Base-by-base conservation (phyloP, 2,329 filamentous ascomycete genomes). In the Fusarium veterinarium region DNA sequence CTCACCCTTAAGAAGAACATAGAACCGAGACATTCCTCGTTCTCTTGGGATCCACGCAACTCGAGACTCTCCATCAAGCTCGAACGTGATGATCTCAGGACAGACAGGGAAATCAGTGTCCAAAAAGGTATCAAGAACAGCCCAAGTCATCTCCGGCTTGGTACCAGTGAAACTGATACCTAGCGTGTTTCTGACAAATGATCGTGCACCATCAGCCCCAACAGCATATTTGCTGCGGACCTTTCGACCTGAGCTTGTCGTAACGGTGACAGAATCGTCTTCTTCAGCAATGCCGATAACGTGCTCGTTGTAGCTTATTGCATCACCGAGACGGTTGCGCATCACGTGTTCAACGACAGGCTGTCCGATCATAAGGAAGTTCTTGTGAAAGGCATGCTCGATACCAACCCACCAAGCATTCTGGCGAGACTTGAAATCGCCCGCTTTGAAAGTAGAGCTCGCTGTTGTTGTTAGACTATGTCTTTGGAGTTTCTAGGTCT, bases 251-350 rank as follows among this genome's bases (percentile, higher is more conserved):
- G 75, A 74, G 8, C 68, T 67, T 3, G 83, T 84, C 11, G 66
- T 72, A 67, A 83, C 31, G 76, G 83, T 14, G 78, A 84, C 61
- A 83, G 85, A 7, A 81, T 91, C 42, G 80, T 87, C 17, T 84
- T 92, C 48, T 81, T 94, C 46, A 87, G 89, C 3, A 87, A 94
- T 78, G 5, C 70, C 77, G 1, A 73, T 69, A 6, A 83, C 84
- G 4, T 78, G 78, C 45, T 85, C 83, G 20, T 77, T 75, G 64
- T 85, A 85, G 51, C 78, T 74, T 9, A 86, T 77, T 0, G 69
- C 60, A 0, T 77, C 73, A 1, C 78, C 77, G 1, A 87, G 78
- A 12, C 79, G 77, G 2, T 67, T 68, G n/a, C 77, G 72, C n/a
- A 87, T 76, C 1, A 81, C 76, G 8, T 77, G 73, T 71, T 87